A percentile compares a stretch with the other conserved stretches of the same genome.
phyloP scores from a whole-genome alignment of 768 basidiomycete species.

The Macrolepiota albuminosa region DNA sequence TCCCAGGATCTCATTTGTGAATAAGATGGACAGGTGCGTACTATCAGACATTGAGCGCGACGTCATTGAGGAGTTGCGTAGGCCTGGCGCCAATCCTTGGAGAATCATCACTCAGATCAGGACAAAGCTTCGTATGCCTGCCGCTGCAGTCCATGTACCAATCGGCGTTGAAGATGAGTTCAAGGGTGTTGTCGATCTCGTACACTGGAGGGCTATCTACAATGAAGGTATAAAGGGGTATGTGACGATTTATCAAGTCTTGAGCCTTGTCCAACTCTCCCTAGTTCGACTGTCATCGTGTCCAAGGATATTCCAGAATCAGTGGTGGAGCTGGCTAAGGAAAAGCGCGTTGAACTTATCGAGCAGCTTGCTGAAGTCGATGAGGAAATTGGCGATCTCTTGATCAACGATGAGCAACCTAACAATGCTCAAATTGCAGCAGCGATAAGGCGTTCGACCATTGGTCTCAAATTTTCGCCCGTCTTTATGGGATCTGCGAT shows the following conservation, averaged over 20 bases:
- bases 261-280: not conserved
- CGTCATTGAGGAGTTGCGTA: conserved; percentile 19
- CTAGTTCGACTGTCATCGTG: conserved; percentile 71
- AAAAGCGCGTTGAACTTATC: conserved; percentile 87
- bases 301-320: conserved; percentile 84
- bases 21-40: conserved; percentile 92
- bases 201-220: conserved; percentile 92
- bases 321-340: conserved; percentile 67
- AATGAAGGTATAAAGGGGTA: conserved; percentile 95
- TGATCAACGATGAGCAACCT: conserved; percentile 81
- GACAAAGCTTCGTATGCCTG: conserved; percentile 84
- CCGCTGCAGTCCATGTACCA: conserved; percentile 94
- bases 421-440: conserved; percentile 66
- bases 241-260: conserved; percentile 18
- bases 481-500: conserved; percentile 97
- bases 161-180: conserved; percentile 89
- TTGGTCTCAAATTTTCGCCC: conserved; percentile 87
- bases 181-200: conserved; percentile 88
- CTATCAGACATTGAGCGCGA: not conserved
- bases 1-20: conserved; percentile 93
- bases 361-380: conserved; percentile 97
- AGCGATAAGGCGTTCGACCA: conserved; percentile 88
- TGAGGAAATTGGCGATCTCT: conserved; percentile 88
- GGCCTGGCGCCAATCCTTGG: conserved; percentile 97
- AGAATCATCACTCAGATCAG: conserved; percentile 90